phyloP scores from a whole-genome alignment of 805 yeast species.

The Saccharomyces mikatae region DNA sequence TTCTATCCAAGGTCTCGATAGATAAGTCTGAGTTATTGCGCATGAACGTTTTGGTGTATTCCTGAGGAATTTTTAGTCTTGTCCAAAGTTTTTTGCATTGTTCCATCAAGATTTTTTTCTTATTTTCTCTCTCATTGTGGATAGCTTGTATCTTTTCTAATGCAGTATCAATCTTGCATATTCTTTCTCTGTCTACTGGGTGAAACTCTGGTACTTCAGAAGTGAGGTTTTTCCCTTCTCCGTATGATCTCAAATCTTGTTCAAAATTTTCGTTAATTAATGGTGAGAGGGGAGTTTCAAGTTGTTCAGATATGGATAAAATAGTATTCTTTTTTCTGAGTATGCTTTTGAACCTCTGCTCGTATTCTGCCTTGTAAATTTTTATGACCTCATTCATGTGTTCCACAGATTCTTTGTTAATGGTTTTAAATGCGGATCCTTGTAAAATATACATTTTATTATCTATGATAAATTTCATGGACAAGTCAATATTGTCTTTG shows the following conservation, averaged over 20 bases:
- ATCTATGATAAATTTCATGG: constrained; percentile 13
- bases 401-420: background rate
- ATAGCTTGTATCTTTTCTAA: constrained; percentile 12
- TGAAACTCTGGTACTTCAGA: background rate
- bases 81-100: constrained; percentile 49
- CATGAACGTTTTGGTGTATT: constrained; percentile 36
- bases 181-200: constrained; percentile 5
- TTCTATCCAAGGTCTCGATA: constrained; percentile 38
- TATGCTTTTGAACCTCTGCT: constrained; percentile 8
- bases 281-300: constrained; percentile 8
- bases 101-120: constrained; percentile 28
- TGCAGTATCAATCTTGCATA: constrained; percentile 10
- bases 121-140: constrained; percentile 31
- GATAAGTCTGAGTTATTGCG: constrained; percentile 40
- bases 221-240: background rate
- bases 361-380: constrained; percentile 14
- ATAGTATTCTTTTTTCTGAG: constrained; percentile 10
- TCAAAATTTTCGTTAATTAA: background rate
- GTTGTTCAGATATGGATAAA: constrained; percentile 13
- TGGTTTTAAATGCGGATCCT: constrained; percentile 9
- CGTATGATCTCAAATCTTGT: background rate
- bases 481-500: background rate
- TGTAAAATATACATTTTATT: constrained; percentile 13
- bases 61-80: constrained; percentile 43
- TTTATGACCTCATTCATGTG: constrained; percentile 9